Base-by-base conservation (phyloP, 257 asterid species). In the Solanum tarapatanum region DNA sequence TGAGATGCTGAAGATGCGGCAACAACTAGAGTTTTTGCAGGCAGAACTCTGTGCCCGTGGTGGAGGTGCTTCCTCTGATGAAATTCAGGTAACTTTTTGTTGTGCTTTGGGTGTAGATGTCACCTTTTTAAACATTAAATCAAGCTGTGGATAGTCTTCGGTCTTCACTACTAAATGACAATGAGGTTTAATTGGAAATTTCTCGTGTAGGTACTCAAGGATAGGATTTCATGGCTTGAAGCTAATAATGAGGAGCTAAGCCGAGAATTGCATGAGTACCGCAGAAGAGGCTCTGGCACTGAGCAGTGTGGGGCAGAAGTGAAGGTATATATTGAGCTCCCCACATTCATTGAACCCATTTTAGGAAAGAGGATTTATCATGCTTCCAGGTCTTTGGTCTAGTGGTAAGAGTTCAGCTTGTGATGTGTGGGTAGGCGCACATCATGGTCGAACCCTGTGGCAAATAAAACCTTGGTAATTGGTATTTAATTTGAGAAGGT, bases 1-100 rank as follows among this genome's bases (percentile, higher is more conserved):
- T 87, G 99, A 97, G 94, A 96, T 97, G 99, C 87, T 96, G 89
- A 97, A 97, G 92, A 96, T 97, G 99, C 96, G 99, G 32, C 99
- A 97, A 82, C 99, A 95, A 85, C 92, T 97, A 88, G 99, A 95
- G 87, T 96, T 87, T 92, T 87, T 97, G 90, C 99, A 97, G 90
- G 99, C 99, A 66, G 98, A 97, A 91, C 98, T 97, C 85, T 94
- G 98, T 90, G 97, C 98, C 84, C 99, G 98, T 84, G 98, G 96
- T 48, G 98, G 98, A 69, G 98, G 98, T 90, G 89, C 94, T 90
- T 96, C 99, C 12, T 94, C 94, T 24, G 95, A 93, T 89, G 98
- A 96, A 92, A 92, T 97, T 88, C 98, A 94, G 98, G 99, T 95
- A 85, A 91, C 70, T 76, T 35, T 88, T 79, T 43, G 24, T 76